phyloP scores from a whole-genome alignment of 1,139 yeast species.

The Yamadazyma kanchanaburiensis region DNA sequence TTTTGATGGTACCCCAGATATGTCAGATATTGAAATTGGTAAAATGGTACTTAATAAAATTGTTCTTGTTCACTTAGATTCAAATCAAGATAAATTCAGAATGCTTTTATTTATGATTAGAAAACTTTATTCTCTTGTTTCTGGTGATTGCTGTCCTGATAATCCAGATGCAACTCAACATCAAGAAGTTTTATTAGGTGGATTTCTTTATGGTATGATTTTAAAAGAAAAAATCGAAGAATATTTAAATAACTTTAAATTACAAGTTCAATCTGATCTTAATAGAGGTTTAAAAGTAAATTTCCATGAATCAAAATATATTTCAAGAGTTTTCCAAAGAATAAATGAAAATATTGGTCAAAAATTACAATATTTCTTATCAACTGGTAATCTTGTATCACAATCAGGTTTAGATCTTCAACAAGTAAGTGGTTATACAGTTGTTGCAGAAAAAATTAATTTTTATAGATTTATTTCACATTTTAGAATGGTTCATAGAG shows the following conservation, averaged over 20 bases:
- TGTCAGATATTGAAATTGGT: slow-evolving; percentile 89
- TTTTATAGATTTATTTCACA: slow-evolving; percentile 95
- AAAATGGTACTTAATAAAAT: slow-evolving; percentile 76
- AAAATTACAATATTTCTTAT: slow-evolving; percentile 87
- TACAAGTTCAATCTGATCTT: slow-evolving; percentile 77
- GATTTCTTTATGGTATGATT: slow-evolving; percentile 95
- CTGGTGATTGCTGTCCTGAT: slow-evolving; percentile 96
- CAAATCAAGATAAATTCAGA: slow-evolving; percentile 75
- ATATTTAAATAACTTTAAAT: slow-evolving; percentile 67
- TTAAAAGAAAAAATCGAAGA: slow-evolving; percentile 95
- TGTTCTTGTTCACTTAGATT: slow-evolving; percentile 81
- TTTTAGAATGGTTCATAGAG: slow-evolving; percentile 99
- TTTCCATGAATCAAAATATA: slow-evolving; percentile 79
- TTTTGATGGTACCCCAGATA: slow-evolving; percentile 84
- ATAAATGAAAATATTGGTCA: slow-evolving; percentile 93
- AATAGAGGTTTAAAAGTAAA: slow-evolving; percentile 81
- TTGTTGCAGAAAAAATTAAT: slow-evolving; percentile 96
- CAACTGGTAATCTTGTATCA: slow-evolving; percentile 89
- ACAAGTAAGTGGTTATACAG: slow-evolving; percentile 97
- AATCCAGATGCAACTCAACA: slow-evolving; percentile 99
- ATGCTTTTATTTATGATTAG: slow-evolving; percentile 91
- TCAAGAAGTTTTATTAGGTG: slow-evolving; percentile 94
- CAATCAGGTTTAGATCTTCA: slow-evolving; percentile 97
- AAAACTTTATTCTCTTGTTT: slow-evolving; percentile 89
- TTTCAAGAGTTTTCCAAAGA: slow-evolving; percentile 73